phyloP scores from a whole-genome alignment of 2,329 filamentous ascomycete genomes.

The Alternaria gansuensis region DNA sequence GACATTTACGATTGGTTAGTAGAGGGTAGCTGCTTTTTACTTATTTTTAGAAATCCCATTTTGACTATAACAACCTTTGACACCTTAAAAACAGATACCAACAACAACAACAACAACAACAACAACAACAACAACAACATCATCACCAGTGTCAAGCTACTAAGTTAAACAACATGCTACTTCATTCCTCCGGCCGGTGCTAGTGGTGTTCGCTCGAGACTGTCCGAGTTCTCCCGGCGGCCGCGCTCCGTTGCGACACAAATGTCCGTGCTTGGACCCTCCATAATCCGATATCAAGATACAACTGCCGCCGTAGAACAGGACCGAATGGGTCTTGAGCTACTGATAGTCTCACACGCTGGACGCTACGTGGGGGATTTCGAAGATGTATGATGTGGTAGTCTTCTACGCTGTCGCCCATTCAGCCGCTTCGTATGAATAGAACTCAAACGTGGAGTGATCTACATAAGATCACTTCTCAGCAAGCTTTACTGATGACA shows the following conservation, averaged over 20 bases:
- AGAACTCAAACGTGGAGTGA: neutral
- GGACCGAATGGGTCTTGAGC: neutral
- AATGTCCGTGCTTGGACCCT: neutral
- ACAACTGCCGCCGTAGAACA: neutral
- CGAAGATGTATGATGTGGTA: neutral
- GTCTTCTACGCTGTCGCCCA: neutral
- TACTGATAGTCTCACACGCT: no score
- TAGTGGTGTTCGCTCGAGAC: constrained; percentile 2
- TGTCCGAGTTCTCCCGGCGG: constrained; percentile 14
- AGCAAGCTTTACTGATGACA: neutral
- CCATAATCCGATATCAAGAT: constrained; percentile 1
- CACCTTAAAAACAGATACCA: no score
- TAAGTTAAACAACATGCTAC: neutral
- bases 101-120: constrained; percentile 10
- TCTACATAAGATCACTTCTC: neutral
- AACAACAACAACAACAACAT: constrained; percentile 7
- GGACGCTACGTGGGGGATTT: neutral
- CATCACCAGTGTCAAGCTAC: constrained; percentile 6
- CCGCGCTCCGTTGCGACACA: constrained; percentile 13
- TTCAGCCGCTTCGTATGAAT: neutral
- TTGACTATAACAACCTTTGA: no score
- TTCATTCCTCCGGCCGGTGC: neutral
- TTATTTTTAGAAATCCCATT: no score
- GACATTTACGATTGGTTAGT: no score
- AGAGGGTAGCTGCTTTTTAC: no score